Conservation (phyloP, 2,329 filamentous ascomycete species). For the Pyrenophora seminiperda region DNA sequence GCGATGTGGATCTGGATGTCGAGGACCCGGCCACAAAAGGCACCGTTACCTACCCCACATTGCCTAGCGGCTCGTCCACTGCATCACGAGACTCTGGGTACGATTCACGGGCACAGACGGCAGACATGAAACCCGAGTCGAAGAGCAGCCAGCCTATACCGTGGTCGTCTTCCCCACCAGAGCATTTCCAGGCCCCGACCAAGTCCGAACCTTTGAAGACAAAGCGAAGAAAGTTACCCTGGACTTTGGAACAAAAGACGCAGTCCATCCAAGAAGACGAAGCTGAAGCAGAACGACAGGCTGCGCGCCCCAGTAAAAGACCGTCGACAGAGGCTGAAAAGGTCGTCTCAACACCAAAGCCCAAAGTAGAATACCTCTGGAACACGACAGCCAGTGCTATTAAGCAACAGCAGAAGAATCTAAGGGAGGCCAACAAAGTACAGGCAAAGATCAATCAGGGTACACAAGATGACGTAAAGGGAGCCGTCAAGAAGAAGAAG, state of each 20-base stretch:
- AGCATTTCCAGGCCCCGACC: constrained; percentile 48
- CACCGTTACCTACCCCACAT: constrained; percentile 50
- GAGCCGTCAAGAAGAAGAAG: constrained; percentile 52
- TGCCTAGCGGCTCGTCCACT: constrained; percentile 31
- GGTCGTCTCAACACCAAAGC: constrained; percentile 51
- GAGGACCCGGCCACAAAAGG: constrained; percentile 62
- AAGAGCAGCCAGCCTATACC: constrained; percentile 64
- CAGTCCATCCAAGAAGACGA: constrained; percentile 24
- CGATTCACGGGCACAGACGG: constrained; percentile 32
- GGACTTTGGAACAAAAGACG: constrained; percentile 50
- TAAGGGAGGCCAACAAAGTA: constrained; percentile 67
- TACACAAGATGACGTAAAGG: constrained; percentile 55
- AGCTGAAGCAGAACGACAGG: constrained; percentile 18
- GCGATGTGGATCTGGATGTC: constrained; percentile 77
- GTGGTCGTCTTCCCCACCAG: constrained; percentile 72
- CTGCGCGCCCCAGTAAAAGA: constrained; percentile 33
- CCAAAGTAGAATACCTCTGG: constrained; percentile 60
- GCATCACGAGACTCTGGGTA: constrained; percentile 47
- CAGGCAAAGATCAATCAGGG: constrained; percentile 47
- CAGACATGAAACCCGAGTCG: constrained; percentile 21
- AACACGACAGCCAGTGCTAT: constrained; percentile 74
- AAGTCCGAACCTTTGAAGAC: constrained; percentile 20
- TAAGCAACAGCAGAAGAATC: constrained; percentile 76
- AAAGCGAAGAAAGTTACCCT: constrained; percentile 61
- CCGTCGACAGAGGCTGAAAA: constrained; percentile 43